These are phyloP conservation scores for Flaveria bidentis DNA, from an alignment of 129 eudicot genomes.

Conservation along the genomic window DNA sequence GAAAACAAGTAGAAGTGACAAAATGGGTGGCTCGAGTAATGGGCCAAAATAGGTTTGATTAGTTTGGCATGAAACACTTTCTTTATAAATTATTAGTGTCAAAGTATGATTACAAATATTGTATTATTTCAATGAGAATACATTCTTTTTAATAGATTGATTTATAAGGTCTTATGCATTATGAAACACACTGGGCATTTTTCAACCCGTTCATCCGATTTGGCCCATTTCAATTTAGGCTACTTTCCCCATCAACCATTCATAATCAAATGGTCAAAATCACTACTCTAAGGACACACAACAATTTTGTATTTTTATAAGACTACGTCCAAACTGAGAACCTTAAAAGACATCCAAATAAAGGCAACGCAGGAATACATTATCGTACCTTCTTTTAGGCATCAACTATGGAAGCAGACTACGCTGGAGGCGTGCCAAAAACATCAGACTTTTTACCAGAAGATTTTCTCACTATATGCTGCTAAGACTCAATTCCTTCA, in stretches of 20 bases:
- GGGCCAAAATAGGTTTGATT: background rate
- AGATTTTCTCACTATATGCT: slow-evolving; percentile 74
- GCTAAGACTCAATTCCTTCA: slow-evolving; percentile 76
- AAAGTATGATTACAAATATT: slow-evolving; percentile 8
- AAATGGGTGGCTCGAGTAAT: background rate
- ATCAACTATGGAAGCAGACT: slow-evolving; percentile 65
- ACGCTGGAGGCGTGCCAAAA: slow-evolving; percentile 61
- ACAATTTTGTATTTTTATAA: background rate
- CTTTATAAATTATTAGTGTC: background rate
- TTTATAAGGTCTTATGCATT: background rate
- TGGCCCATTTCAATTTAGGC: background rate
- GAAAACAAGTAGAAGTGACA: background rate
- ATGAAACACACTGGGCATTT: background rate
- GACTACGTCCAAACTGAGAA: slow-evolving; percentile 12
- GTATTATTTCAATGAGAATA: background rate
- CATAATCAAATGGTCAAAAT: background rate
- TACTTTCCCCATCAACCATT: background rate
- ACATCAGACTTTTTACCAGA: slow-evolving; percentile 77
- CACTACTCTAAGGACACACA: background rate
- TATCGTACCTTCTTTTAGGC: slow-evolving; percentile 70
- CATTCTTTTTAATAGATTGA: background rate
- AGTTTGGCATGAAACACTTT: background rate
- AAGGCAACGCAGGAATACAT: slow-evolving; percentile 71
- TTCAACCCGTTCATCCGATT: background rate
- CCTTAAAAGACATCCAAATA: slow-evolving; percentile 87